Base-by-base conservation (phyloP, 306 rosid species). In the Cajanus cajan region DNA sequence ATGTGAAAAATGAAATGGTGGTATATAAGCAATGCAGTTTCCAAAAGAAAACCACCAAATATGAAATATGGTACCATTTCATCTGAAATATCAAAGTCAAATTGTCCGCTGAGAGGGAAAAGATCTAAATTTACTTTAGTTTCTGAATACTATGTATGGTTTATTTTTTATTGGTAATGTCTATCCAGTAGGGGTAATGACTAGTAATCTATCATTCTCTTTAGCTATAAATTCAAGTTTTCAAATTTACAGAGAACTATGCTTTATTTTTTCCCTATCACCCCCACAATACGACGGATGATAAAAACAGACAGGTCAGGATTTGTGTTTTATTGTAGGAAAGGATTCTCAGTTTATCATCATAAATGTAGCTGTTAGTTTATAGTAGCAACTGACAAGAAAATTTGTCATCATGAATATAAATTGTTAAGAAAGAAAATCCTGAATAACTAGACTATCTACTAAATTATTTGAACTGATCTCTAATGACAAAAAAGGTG, bases 331-430 rank as follows among this genome's bases (percentile, higher is more conserved):
- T 1, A 39, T 48, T 34, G 39, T 39, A 62, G 52, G 77, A 54
- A 71, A 77, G 28, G 15, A n/a, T 19, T 70, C 52, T 72, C 11
- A 7, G 55, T 69, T 25, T 52, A 31, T 64, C 55, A 48, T 68
- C 66, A 76, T 22, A 57, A 69, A 51, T 34, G 25, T 63, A 82
- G 48, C 70, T 55, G 34, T 63, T 34, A 55, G 24, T 50, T 78
- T 63, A 50, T 39, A 16, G 65, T 18, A 51, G 28, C 36, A 8
- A 76, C 68, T 58, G 71, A 40, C 52, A 37, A 80, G 44, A 57
- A 64, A 54, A 34, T 14, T 28, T 43, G 62, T 44, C 70, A 47
- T 24, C 45, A 15, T 34, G 50, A 70, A 44, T 37, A 47, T 7
- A 76, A 44, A 44, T 59, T 51, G 19, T 31, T 54, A 48, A 47